Percentiles rank a stretch among this genome's conserved stretches.
phyloP scores from a whole-genome alignment of 768 basidiomycete genomes.

The Chalciporus chontae region DNA sequence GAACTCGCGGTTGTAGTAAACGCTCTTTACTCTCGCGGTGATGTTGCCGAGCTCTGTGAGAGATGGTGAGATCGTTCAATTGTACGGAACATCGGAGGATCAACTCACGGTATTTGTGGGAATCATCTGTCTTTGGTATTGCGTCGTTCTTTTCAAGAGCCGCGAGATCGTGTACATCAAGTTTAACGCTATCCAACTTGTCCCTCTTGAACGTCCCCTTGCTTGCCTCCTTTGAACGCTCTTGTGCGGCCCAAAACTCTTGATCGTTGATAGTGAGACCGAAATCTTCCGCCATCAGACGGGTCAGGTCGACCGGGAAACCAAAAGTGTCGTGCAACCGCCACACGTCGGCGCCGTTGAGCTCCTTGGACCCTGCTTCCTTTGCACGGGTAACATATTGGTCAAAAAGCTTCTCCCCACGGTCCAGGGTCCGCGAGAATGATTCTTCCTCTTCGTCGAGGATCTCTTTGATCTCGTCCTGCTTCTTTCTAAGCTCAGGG shows the following conservation, averaged over 20 bases:
- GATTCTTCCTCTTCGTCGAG: constrained; percentile 97
- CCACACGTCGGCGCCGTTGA: constrained; percentile 95
- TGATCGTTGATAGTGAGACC: constrained; percentile 79
- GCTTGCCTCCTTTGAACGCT: constrained; percentile 86
- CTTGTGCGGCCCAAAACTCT: constrained; percentile 88
- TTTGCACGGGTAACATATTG: constrained; percentile 72
- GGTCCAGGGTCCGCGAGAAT: constrained; percentile 94
- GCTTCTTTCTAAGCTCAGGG: constrained; percentile 86
- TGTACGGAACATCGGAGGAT: background rate
- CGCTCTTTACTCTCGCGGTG: constrained; percentile 70
- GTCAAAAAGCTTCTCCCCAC: constrained; percentile 94
- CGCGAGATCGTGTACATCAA: constrained; percentile 95
- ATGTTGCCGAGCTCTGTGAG: constrained; percentile 71
- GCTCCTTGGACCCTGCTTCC: constrained; percentile 56
- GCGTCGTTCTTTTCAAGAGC: constrained; percentile 70
- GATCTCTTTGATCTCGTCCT: constrained; percentile 87
- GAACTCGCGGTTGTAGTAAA: constrained; percentile 82
- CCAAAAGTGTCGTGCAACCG: constrained; percentile 96
- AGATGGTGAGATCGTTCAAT: constrained; percentile 2
- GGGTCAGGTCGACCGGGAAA: constrained; percentile 95
- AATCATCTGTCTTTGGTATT: constrained; percentile 92
- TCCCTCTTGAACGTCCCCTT: constrained; percentile 78
- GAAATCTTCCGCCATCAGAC: constrained; percentile 95
- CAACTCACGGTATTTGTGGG: constrained; percentile 79
- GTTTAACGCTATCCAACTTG: constrained; percentile 66